Evolutionary conservation across 352 stramenopile genomes (phyloP).

Genomic region (Pythium volutum): DNA sequence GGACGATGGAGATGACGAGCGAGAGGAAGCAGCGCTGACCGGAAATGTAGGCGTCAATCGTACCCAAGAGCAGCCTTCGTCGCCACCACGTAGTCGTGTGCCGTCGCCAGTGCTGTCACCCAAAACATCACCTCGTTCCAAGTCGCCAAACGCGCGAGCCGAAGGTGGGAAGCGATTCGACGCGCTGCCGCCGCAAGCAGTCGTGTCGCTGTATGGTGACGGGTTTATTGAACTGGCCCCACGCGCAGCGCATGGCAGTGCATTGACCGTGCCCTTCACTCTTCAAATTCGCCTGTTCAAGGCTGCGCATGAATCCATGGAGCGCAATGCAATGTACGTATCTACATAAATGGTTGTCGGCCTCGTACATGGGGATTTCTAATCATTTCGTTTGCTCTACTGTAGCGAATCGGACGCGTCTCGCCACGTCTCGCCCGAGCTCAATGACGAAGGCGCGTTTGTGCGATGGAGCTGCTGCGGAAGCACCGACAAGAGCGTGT

Average conservation of each 20-base stretch:
- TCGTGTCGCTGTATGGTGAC: slow-evolving; percentile 21
- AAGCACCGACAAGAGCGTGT: slow-evolving; percentile 47
- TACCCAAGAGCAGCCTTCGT: neutral
- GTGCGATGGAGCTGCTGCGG: slow-evolving; percentile 63
- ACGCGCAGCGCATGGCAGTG: neutral
- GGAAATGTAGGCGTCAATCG: neutral
- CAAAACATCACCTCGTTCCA: neutral
- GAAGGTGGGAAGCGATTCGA: neutral
- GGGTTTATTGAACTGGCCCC: slow-evolving; percentile 17
- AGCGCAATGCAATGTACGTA: slow-evolving; percentile 5
- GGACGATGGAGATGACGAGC: neutral
- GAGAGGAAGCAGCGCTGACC: neutral
- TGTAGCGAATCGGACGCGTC: slow-evolving; percentile 33
- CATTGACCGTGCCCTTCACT: slow-evolving; percentile 9
- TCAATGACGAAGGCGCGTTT: slow-evolving; percentile 58
- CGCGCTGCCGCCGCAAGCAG: neutral
- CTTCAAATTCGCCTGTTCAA: slow-evolving; percentile 16
- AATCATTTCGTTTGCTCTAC: neutral
- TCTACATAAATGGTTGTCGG: neutral
- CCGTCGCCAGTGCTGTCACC: neutral
- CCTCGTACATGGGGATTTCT: neutral
- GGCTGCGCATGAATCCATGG: slow-evolving; percentile 5
- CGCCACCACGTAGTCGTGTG: neutral
- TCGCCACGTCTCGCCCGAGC: slow-evolving; percentile 48
- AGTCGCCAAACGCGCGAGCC: neutral